Base-by-base conservation (phyloP, 306 rosid genomes). In the Alnus glutinosa region DNA sequence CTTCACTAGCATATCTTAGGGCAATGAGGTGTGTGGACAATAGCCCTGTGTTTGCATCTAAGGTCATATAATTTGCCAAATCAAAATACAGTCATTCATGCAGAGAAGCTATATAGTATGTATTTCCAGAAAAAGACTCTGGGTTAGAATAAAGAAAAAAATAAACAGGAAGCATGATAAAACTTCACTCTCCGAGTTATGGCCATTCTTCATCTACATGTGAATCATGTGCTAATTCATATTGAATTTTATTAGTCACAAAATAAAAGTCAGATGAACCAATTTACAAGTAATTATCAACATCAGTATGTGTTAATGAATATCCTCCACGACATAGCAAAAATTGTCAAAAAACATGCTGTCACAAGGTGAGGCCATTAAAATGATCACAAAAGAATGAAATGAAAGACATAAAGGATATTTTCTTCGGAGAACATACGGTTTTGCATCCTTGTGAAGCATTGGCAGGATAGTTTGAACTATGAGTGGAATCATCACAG, bases 401-500 rank as follows among this genome's bases (percentile, higher is more conserved):
- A 42, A 72, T 32, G 59, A 69, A 83, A 42, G 63, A 13, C 5
- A 39, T 14, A 76, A 61, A 78, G 16, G 73, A 64, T 62, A 77
- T 66, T 80, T 78, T 75, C 68, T 79, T 59, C 48, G 76, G 54
- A 73, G 82, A 66, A 86, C 96, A 52, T 80, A 95, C 98, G 84
- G 86, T 85, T 90, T 89, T 30, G 89, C 88, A 80, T 91, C 97
- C 80, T 85, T 89, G 74, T 86, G 89, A 77, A 95, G 96, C 97
- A 95, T 92, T 12, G 94, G 98, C 90, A 92, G 77, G 80, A 92
- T 86, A 71, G 96, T 91, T 87, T 95, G 96, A 76, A 92, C 90
- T 44, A 95, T 80, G 47, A 95, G 92, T 51, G 98, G 98, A 89
- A 86, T 78, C 96, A 92, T 92, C 78, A 91, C 88, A 76, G 93